Evolutionary conservation across 805 yeast genomes (phyloP), one percentile per base, ranked within the genome.

Genomic region (Wickerhamomyces chambardii): DNA sequence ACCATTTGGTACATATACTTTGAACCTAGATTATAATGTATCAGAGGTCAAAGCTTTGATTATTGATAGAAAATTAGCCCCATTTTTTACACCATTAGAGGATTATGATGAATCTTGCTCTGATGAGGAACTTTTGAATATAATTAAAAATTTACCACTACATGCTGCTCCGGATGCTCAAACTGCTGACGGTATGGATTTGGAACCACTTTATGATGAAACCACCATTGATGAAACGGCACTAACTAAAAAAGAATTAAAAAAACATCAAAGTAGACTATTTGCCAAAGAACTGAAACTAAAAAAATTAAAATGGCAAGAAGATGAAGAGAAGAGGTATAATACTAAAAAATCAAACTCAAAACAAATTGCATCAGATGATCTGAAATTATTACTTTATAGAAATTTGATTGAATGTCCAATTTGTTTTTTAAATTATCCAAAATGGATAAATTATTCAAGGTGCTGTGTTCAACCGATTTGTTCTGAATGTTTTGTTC

Each of bases 401-500:
- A 62, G 75, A 35, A 61, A 73, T 38, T 75, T 85, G 4, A 59
- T 69, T 22, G 98, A 92, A 50, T 90, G 98, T 55, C 97, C 98
- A 9, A 90, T 90, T 44, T 90, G 98, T 53, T 90, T 90, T 54
- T 66, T 92, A 9, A 84, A 71, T 52, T 87, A 80, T 57, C 97
- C 97, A 1, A 67, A 72, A 19, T 73, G 75, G 47, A 58, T 89
- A 41, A 92, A 92, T 59, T 56, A 70, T 35, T 80, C 95, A 8
- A 68, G 95, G 31, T 90, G 98, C 57, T 90, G 98, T 56, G 72
- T 73, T 33, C 97, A 90, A 55, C 89, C 95, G 2, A 87, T 90
- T 16, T 92, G 98, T 59, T 73, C 95, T 2, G 97, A 90, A 59
- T 90, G 98, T 54, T 92, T 90, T 70, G 97, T 90, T 10, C 97